Base-by-base conservation (phyloP, 768 basidiomycete species). In the Auricularia sp. region DNA sequence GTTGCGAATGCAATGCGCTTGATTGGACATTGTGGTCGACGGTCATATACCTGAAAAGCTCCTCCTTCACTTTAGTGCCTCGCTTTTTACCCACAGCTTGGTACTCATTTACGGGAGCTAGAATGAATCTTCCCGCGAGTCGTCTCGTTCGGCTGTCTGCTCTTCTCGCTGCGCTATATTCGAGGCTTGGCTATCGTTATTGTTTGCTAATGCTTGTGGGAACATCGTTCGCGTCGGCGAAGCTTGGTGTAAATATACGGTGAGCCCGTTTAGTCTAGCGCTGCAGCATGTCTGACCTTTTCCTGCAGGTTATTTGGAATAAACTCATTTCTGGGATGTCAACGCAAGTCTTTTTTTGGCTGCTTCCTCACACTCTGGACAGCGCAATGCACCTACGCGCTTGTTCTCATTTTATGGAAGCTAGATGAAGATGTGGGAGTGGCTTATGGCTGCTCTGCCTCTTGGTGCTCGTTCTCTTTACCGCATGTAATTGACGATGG, bases 281-380 rank as follows among this genome's bases (percentile, higher is more conserved):
- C 29, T 29, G 29, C 29, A 29, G 29, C 29, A 29, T 29, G 29
- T 29, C 29, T 29, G 29, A 29, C 29, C 29, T 29, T 29, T 29
- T 29, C 29, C 29, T 29, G 2, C 29, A 29, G 29, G 29, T 29
- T 29, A 3, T 29, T 29, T 29, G 29, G 29, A 29, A 29, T 29
- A 29, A 29, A 29, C 29, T 29, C 29, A 29, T 29, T 29, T 29
- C 29, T 29, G 29, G 29, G 29, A 29, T 29, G 29, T 29, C 29
- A 29, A 29, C 29, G 29, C 29, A 29, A 29, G 29, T 29, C 29
- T 29, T 29, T 39, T 13, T 42, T 7, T 69, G 11, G 47, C 63
- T 73, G 94, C 93, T 96, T 92, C 83, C 83, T 83, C 83, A 95
- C 94, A 96, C 94, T 95, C 94, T 95, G 94, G 88, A 83, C 85